Base-by-base conservation (phyloP, 2,329 filamentous ascomycete genomes). In the Fusarium sp. region DNA sequence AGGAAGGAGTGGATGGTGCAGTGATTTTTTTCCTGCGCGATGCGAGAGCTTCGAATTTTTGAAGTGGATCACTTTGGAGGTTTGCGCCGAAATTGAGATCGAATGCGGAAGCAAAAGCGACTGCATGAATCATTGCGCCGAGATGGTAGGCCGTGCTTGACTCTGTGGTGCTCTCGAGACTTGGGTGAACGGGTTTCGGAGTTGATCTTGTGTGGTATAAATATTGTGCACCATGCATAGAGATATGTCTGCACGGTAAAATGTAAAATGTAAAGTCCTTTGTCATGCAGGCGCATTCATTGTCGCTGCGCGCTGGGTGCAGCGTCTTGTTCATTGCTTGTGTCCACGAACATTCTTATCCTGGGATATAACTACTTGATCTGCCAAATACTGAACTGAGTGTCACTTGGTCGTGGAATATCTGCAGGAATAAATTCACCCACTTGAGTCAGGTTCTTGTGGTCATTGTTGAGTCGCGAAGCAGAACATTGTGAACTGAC, bases 91-190 rank as follows among this genome's bases (percentile, higher is more conserved):
- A 58, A 59, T 59, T 13, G 30, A 30, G 4, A 35, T 35, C 61
- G 7, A 64, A 48, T 36, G 41, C 32, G 48, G 35, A 32, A 47
- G 68, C n/a, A 59, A n/a, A 41, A 42, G 58, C 47, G 54, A 66
- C 48, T 74, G 54, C 56, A 65, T 67, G 60, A 75, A 61, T 72
- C 58, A 50, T 50, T 61, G 41, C 32, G 36, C 24, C 24, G 54
- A 22, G 22, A 4, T 22, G 10, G 20, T 0, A 13, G 50, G 1
- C 32, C 3, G 17, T 9, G 7, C 24, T 69, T 57, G 57, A 32
- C 26, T 36, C 44, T 45, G 22, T 13, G 48, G n/a, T 36, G 39
- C n/a, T 15, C 11, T 36, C 5, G 24, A 30, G n/a, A 26, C 38
- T 26, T 6, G 54, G 13, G 39, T 48, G 41, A 30, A 30, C 38